These are phyloP conservation scores for Basipetospora sp. DNA, from an alignment of 2,329 filamentous ascomycete species.

Conservation along the genomic window DNA sequence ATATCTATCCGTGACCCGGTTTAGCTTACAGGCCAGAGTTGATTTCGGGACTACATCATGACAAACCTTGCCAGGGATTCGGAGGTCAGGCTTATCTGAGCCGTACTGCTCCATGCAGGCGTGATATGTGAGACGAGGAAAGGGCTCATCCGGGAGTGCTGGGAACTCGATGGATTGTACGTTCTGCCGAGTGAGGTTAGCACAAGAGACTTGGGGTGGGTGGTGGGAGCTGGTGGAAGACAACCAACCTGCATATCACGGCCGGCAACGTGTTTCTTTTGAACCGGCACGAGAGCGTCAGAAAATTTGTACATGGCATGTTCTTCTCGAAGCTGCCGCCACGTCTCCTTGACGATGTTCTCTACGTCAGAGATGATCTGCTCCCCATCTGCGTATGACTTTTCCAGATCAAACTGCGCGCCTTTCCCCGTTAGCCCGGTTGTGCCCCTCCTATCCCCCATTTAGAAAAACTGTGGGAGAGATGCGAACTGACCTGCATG, in stretches of 20 bases:
- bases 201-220: neutral
- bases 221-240: neutral
- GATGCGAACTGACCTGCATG: constrained; percentile 48
- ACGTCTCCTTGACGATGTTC: constrained; percentile 6
- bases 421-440: no score
- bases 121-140: constrained; percentile 53
- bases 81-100: constrained; percentile 81
- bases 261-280: constrained; percentile 7
- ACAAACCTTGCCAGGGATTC: constrained; percentile 52
- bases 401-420: constrained; percentile 74
- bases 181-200: no score
- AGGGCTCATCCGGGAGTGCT: constrained; percentile 24
- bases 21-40: no score
- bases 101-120: constrained; percentile 69
- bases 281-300: constrained; percentile 16
- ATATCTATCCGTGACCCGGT: neutral
- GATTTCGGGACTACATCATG: neutral
- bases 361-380: constrained; percentile 50
- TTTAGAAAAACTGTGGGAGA: no score
- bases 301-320: constrained; percentile 18
- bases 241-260: constrained; percentile 1
- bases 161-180: neutral
- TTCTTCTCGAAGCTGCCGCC: constrained; percentile 18
- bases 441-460: no score
- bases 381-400: constrained; percentile 64